These are phyloP conservation scores for Juglanconis sp. DNA, from an alignment of 2,329 filamentous ascomycete species.

Conservation along the genomic window DNA sequence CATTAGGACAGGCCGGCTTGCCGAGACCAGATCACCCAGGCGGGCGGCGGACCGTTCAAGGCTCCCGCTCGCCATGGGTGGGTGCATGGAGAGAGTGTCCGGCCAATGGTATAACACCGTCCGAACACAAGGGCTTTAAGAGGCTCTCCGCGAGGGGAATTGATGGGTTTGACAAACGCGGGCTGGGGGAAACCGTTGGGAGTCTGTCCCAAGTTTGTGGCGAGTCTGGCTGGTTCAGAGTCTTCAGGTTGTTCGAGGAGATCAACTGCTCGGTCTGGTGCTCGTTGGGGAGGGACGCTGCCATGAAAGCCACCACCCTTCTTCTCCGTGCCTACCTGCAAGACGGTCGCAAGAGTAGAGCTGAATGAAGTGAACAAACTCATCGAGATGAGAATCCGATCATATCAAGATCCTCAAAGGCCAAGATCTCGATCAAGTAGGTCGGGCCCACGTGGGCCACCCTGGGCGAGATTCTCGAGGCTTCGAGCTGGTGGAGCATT, in stretches of 20 bases:
- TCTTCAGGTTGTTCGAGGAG: neutral
- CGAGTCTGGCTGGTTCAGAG: neutral
- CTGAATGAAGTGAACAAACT: too few species aligned
- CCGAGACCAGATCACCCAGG: neutral
- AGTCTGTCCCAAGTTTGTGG: neutral
- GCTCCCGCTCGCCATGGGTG: neutral
- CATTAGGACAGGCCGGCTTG: neutral
- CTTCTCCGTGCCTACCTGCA: too few species aligned
- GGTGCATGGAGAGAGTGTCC: neutral
- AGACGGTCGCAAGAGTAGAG: too few species aligned
- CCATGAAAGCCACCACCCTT: too few species aligned
- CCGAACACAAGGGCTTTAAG: slow-evolving; percentile 11
- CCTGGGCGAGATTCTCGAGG: slow-evolving; percentile 19
- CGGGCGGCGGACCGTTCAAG: neutral
- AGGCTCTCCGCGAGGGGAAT: neutral
- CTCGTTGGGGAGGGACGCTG: too few species aligned
- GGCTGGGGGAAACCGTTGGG: neutral
- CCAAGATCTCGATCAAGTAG: neutral
- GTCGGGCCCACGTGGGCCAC: slow-evolving; percentile 13
- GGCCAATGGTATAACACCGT: slow-evolving; percentile 16
- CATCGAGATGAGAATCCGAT: too few species aligned
- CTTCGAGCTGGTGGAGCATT: slow-evolving; percentile 11
- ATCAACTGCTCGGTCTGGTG: neutral
- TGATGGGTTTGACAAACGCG: neutral
- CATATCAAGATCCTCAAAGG: too few species aligned